phyloP scores from a whole-genome alignment of 257 asterid genomes.

The Solanum chmielewskii region DNA sequence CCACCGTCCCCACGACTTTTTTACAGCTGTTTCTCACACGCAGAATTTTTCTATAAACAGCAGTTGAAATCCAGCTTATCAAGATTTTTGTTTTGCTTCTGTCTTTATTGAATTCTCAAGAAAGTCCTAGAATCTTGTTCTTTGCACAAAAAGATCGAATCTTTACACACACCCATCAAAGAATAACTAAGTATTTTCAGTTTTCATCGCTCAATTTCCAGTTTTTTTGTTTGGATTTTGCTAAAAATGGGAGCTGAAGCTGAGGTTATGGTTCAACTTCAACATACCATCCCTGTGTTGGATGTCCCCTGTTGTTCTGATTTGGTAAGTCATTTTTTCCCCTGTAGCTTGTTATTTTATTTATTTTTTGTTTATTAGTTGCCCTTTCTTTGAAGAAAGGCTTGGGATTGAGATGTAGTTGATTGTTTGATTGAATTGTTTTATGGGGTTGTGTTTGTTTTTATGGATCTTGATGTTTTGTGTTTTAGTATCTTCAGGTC shows the following conservation, averaged over 20 bases:
- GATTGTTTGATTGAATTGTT: background rate
- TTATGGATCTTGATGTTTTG: background rate
- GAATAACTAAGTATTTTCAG: background rate
- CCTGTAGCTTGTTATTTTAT: background rate
- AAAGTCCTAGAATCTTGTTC: background rate
- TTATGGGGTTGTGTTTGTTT: background rate
- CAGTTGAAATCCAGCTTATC: background rate
- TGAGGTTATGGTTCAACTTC: slow-evolving; percentile 42
- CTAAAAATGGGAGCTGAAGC: slow-evolving; percentile 56
- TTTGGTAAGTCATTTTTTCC: slow-evolving; percentile 16
- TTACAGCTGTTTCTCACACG: slow-evolving; percentile 14
- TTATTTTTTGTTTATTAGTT: background rate
- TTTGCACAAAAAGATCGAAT: background rate
- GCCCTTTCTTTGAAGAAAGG: background rate
- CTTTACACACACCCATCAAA: background rate
- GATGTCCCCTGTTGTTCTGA: slow-evolving; percentile 43
- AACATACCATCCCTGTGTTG: slow-evolving; percentile 37
- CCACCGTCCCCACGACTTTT: background rate
- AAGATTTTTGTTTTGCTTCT: background rate
- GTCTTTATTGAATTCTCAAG: background rate
- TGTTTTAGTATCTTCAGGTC: background rate
- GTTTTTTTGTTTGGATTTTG: background rate
- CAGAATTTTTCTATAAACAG: background rate
- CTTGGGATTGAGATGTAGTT: background rate
- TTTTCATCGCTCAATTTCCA: background rate